Evolutionary conservation across 2,329 filamentous ascomycete genomes (phyloP).

Genomic region (Exophiala viscosa): DNA sequence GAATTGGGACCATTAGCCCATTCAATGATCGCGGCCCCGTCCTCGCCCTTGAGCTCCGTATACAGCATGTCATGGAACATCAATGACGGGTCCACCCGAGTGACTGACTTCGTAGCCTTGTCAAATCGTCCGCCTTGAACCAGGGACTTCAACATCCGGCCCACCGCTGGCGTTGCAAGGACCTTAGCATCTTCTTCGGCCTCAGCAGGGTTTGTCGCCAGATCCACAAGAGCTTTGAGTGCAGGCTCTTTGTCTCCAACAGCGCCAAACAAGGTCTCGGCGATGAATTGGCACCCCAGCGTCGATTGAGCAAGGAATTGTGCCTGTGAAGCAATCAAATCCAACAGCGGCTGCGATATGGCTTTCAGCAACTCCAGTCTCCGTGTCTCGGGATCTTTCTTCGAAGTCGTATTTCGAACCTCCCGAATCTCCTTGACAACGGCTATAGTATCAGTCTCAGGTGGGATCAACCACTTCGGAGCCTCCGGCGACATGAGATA

Average conservation of each 20-base stretch:
- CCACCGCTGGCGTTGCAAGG: conserved; percentile 63
- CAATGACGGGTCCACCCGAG: conserved; percentile 71
- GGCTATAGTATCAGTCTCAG: conserved; percentile 57
- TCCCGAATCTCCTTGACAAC: conserved; percentile 73
- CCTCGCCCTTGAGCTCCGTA: conserved; percentile 56
- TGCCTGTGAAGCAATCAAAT: conserved; percentile 66
- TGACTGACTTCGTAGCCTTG: conserved; percentile 59
- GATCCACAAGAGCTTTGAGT: conserved; percentile 59
- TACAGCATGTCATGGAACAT: conserved; percentile 81
- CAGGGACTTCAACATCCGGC: conserved; percentile 84
- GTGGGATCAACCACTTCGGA: conserved; percentile 58
- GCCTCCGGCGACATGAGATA: conserved; percentile 71
- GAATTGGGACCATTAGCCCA: conserved; percentile 87
- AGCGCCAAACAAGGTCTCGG: conserved; percentile 73
- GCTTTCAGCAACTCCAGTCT: conserved; percentile 71
- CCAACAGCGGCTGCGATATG: conserved; percentile 70
- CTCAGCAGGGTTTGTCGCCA: conserved; percentile 39
- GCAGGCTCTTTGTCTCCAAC: conserved; percentile 73
- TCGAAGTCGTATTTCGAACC: conserved; percentile 79
- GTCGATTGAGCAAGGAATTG: conserved; percentile 66
- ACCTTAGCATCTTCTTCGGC: conserved; percentile 46
- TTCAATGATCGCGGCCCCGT: conserved; percentile 63
- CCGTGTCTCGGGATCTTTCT: conserved; percentile 78
- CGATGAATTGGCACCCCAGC: conserved; percentile 82
- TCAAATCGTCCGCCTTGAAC: conserved; percentile 88